Base-by-base conservation (phyloP, 257 asterid species). In the Cruciata laevipes region DNA sequence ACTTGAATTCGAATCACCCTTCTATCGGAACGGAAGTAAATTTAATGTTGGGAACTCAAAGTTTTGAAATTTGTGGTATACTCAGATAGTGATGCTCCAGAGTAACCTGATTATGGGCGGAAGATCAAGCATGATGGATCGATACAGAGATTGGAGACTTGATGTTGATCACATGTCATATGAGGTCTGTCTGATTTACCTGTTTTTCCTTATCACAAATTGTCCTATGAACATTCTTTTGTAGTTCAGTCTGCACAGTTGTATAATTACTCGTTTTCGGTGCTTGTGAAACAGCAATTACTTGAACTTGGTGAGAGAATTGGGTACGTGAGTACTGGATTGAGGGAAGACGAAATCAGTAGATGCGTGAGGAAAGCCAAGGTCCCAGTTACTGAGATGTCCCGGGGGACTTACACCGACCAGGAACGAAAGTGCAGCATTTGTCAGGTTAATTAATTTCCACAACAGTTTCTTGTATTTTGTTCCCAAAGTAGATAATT, bases 291-390 rank as follows among this genome's bases (percentile, higher is more conserved):
- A 76, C 85, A 92, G 98, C 93, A 92, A 76, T 67, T 92, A 75
- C 79, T 92, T 75, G 96, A 92, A 75, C 98, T 93, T 1, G 92
- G 95, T 30, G 98, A 92, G 63, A 81, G 81, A 71, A 92, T 92
- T 61, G 97, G 98, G 57, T 67, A 79, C 53, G 97, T 89, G 73
- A 86, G 81, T 86, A 92, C 94, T 17, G 95, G 98, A 63, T 65
- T 89, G 75, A 84, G 83, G 71, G 91, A 92, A 55, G 91, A 86
- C 38, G 90, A 86, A 71, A 85, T 92, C 68, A 61, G 77, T 68
- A 71, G 69, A 49, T 87, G 94, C 65, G 72, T 92, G 72, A 81
- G 84, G 78, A 92, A 74, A 73, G 75, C 74, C 10, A 86, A 83
- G 60, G 75, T 75, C 24, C 74, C 81, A 0, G 31, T 57, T 30